Conservation (phyloP, 1,284 basidiomycete species). For the Ustilago xerochloae region DNA sequence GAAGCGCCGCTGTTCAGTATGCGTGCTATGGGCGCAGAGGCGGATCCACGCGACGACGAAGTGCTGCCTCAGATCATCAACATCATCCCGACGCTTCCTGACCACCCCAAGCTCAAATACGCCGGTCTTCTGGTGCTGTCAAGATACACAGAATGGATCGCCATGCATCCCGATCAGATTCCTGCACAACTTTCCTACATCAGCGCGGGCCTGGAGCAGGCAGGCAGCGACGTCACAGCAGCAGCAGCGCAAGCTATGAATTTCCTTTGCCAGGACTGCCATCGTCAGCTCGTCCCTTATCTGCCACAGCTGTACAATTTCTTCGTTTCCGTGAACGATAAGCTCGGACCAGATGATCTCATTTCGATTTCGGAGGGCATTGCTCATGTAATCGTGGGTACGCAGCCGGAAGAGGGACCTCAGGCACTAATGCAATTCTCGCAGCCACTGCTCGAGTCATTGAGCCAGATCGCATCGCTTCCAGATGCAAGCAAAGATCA, state of each 20-base stretch:
- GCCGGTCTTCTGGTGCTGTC: conserved; percentile 94
- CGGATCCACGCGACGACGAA: conserved; percentile 83
- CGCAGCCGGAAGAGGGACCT: conserved; percentile 82
- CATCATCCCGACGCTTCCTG: conserved; percentile 87
- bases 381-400: conserved; percentile 90
- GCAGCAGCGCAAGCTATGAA: conserved; percentile 96
- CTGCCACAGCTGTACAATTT: conserved; percentile 91
- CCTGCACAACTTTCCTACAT: conserved; percentile 88
- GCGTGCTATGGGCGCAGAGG: conserved; percentile 96
- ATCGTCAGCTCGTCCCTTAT: conserved; percentile 87
- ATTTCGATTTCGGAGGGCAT: conserved; percentile 94
- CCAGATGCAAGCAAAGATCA: conserved; percentile 71
- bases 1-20: conserved; percentile 98
- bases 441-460: conserved; percentile 71
- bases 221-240: conserved; percentile 76
- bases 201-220: conserved; percentile 83
- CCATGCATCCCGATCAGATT: conserved; percentile 87
- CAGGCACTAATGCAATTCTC: conserved; percentile 86
- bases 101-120: conserved; percentile 91
- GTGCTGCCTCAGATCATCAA: conserved; percentile 95
- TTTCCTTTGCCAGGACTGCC: conserved; percentile 95
- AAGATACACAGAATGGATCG: conserved; percentile 97
- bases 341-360: conserved; percentile 86
- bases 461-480: conserved; percentile 67
- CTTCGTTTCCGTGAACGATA: conserved; percentile 79